Conservation (phyloP, 176 grass and related monocot genomes). For the Carex pumila region DNA sequence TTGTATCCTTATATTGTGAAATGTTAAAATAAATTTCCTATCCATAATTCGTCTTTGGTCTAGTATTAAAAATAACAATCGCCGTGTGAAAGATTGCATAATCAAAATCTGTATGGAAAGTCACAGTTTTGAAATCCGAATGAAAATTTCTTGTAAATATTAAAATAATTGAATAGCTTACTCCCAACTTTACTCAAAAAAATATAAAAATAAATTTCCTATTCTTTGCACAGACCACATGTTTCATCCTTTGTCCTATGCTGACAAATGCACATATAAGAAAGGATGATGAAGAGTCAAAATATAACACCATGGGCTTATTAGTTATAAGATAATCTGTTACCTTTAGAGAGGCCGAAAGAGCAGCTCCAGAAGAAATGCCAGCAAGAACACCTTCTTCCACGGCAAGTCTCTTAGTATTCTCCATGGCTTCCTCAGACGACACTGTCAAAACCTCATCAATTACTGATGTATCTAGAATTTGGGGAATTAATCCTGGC, state of each 20-base stretch:
- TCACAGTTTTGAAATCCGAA: too few species aligned
- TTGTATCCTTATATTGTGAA: not conserved
- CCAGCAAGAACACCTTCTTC: slow-evolving; percentile 88
- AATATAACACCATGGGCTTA: not conserved
- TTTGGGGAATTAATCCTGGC: slow-evolving; percentile 51
- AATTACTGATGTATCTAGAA: slow-evolving; percentile 45
- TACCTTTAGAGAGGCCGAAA: slow-evolving; percentile 70
- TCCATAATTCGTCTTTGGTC: too few species aligned
- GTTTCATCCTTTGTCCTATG: not conserved
- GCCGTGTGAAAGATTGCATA: too few species aligned
- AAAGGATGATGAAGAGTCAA: not conserved
- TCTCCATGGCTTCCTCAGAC: slow-evolving; percentile 60
- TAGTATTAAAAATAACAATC: too few species aligned
- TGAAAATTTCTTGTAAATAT: too few species aligned
- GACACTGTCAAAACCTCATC: slow-evolving; percentile 56
- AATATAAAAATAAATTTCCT: not conserved
- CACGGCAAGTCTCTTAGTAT: slow-evolving; percentile 59
- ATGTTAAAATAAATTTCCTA: not conserved
- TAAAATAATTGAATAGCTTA: too few species aligned
- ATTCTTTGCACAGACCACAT: not conserved
- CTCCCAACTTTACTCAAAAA: too few species aligned
- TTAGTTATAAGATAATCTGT: not conserved
- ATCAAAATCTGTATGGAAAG: too few species aligned
- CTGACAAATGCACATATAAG: not conserved
- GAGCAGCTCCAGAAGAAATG: slow-evolving; percentile 80